These are phyloP conservation scores for Lathyrus sativus DNA, from an alignment of 306 rosid species.

Conservation along the genomic window DNA sequence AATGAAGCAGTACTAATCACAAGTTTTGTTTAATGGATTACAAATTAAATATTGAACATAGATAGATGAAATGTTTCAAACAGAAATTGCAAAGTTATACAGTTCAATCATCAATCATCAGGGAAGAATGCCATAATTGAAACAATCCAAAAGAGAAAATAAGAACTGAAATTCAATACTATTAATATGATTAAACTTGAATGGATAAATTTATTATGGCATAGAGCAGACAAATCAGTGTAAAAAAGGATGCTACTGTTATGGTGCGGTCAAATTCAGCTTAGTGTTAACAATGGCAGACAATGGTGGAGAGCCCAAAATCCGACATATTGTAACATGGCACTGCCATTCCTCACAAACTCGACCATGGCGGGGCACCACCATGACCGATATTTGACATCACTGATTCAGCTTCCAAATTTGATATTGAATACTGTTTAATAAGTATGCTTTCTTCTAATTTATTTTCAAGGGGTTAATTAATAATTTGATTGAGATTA, in stretches of 20 bases:
- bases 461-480: conserved; percentile 24
- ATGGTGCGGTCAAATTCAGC: conserved; percentile 23
- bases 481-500: neutral
- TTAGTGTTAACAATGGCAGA: neutral
- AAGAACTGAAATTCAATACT: neutral
- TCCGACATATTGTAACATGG: no score
- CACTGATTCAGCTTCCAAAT: conserved; percentile 23
- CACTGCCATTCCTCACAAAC: no score
- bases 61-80: conserved; percentile 21
- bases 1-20: conserved; percentile 27
- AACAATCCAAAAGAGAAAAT: conserved; percentile 9
- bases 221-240: conserved; percentile 11
- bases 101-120: conserved; percentile 24
- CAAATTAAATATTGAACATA: conserved; percentile 23
- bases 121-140: conserved; percentile 19
- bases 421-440: conserved; percentile 28
- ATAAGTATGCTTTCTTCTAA: conserved; percentile 23
- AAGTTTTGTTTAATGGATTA: conserved; percentile 2
- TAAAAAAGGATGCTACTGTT: conserved; percentile 17
- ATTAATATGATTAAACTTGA: conserved; percentile 24
- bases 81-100: conserved; percentile 11
- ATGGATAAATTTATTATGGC: conserved; percentile 7
- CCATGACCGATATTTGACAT: no score
- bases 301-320: no score
- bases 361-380: no score